Percentiles rank a stretch among this genome's conserved stretches.
phyloP scores from a whole-genome alignment of 176 grass and related monocot species.

The Bromus sterilis region DNA sequence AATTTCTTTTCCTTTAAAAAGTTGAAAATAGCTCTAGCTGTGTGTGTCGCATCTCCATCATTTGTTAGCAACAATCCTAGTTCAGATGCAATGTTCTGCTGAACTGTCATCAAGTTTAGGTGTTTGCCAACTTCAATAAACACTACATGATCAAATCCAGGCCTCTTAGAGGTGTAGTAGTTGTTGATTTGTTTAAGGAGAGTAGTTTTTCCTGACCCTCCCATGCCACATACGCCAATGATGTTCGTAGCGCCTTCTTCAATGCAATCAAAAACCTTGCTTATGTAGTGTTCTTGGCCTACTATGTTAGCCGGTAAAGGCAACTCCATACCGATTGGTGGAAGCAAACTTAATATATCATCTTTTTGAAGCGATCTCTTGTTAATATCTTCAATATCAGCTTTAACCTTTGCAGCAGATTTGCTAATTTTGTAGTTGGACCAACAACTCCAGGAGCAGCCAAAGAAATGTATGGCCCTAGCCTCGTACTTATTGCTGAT shows the following conservation, averaged over 20 bases:
- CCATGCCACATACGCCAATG: not conserved
- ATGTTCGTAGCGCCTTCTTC: not conserved
- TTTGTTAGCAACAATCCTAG: not conserved
- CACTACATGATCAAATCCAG: not conserved
- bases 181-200: not conserved
- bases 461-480: not conserved
- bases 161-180: not conserved
- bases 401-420: not conserved
- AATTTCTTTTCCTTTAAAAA: not conserved
- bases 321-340: not conserved
- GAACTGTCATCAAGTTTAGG: not conserved
- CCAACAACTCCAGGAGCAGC: conserved; percentile 6
- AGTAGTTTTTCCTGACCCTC: not conserved
- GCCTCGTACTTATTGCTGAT: not conserved
- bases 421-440: not conserved
- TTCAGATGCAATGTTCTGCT: not conserved
- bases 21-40: not conserved
- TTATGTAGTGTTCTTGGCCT: not conserved
- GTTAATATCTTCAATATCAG: not conserved
- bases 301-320: not conserved
- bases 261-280: not conserved
- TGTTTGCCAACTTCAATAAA: not conserved
- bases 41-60: not conserved
- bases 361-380: not conserved
- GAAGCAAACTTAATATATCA: not conserved